Percentiles rank a stretch among this genome's conserved stretches.
Conservation (phyloP, 129 eudicot species). For the Deinandra increscens region DNA sequence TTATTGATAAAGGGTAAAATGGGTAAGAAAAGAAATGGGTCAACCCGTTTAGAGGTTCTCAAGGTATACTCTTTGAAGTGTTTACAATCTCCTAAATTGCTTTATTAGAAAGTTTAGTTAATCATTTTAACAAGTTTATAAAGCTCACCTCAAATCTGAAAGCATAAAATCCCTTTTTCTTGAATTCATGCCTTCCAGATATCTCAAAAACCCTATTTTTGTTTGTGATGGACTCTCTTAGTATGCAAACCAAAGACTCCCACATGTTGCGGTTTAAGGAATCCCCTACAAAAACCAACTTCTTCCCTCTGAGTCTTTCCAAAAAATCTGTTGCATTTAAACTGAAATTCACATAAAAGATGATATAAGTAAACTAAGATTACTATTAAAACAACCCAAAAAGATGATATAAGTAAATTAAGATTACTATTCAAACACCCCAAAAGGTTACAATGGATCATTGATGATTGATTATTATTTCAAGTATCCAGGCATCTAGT, state of each 20-base stretch:
- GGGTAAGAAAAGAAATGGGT: not conserved
- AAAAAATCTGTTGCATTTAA: conserved; percentile 85
- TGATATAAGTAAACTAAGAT: not conserved
- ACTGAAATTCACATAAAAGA: conserved; percentile 33
- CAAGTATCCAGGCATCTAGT: not conserved
- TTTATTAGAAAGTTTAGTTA: not conserved
- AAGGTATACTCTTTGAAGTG: not conserved
- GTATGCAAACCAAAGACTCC: conserved; percentile 96
- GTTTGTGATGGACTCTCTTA: conserved; percentile 56
- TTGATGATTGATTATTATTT: not conserved
- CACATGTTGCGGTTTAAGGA: conserved; percentile 97
- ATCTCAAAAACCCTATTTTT: conserved; percentile 73
- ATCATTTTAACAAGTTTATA: conserved; percentile 9
- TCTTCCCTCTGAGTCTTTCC: conserved; percentile 76
- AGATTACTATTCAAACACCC: too few relatives aligned
- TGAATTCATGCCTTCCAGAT: conserved; percentile 72
- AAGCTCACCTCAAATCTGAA: conserved; percentile 84
- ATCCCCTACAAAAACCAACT: conserved; percentile 90
- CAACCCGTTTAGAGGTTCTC: not conserved
- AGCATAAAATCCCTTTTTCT: conserved; percentile 87
- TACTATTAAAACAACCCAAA: too few relatives aligned
- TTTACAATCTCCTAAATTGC: not conserved
- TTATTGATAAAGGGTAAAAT: not conserved
- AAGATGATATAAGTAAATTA: too few relatives aligned
- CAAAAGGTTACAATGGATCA: too few relatives aligned